Evolutionary conservation across 306 rosid genomes (phyloP).

Genomic region (Fragaria ananassa): DNA sequence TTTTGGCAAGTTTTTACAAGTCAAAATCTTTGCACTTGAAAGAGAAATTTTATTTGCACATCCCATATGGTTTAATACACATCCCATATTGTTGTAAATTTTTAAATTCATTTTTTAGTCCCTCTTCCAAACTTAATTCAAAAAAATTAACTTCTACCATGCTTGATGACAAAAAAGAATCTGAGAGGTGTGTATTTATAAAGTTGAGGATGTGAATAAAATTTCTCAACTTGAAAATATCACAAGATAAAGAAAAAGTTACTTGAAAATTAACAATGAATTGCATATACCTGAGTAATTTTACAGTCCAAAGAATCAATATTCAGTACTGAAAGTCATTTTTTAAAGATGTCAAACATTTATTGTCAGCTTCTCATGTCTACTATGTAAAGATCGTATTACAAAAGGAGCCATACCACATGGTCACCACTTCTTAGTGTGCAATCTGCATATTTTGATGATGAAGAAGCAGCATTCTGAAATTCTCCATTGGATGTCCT

Average conservation of each 20-base stretch:
- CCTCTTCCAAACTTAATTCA: no score
- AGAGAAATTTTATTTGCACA: no score
- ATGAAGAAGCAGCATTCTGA: conserved; percentile 31
- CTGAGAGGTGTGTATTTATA: no score
- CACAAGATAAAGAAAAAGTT: not conserved
- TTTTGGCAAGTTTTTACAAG: not conserved
- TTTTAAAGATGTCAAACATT: not conserved
- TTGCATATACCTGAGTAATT: not conserved
- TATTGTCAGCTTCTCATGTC: not conserved
- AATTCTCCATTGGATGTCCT: conserved; percentile 36
- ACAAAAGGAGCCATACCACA: conserved; percentile 59
- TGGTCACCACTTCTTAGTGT: conserved; percentile 67
- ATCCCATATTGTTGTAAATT: no score
- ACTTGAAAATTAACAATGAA: not conserved
- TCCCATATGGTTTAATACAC: no score
- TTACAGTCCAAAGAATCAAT: not conserved
- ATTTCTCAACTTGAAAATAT: not conserved
- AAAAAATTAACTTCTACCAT: no score
- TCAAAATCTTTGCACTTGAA: not conserved
- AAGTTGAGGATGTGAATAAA: no score
- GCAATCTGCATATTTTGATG: conserved; percentile 43
- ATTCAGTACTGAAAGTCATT: not conserved
- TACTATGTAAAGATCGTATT: not conserved
- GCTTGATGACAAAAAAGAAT: no score
- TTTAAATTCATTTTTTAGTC: no score